Conservation (phyloP, 176 grass and related monocot species). For the Triticum monococcum region DNA sequence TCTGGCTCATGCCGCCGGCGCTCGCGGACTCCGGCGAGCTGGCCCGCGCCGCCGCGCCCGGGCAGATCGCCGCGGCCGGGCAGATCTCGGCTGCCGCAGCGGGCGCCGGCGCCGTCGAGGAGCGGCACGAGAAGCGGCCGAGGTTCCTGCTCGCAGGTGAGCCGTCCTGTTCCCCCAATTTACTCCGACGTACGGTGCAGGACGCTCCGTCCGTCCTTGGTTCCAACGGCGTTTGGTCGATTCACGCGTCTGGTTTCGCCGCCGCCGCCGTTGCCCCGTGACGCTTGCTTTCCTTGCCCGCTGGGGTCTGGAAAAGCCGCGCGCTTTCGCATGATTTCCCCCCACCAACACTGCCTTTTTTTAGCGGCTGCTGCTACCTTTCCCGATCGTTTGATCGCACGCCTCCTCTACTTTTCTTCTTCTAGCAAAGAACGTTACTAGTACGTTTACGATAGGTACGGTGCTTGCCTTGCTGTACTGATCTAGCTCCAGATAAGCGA, state of each 20-base stretch:
- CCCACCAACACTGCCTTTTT: neutral
- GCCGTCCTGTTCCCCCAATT: neutral
- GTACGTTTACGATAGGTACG: slow-evolving; percentile 26
- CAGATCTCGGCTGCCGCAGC: slow-evolving; percentile 47
- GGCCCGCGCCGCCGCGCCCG: neutral
- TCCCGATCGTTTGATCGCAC: neutral
- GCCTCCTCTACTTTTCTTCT: neutral
- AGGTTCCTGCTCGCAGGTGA: slow-evolving; percentile 74
- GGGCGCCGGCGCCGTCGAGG: neutral
- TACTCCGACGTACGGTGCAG: neutral
- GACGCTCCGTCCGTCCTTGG: neutral
- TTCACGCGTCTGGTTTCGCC: neutral
- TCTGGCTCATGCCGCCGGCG: slow-evolving; percentile 50
- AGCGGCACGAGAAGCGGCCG: slow-evolving; percentile 10
- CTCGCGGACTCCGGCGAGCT: slow-evolving; percentile 44
- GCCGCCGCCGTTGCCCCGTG: neutral
- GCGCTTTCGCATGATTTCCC: neutral
- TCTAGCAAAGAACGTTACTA: neutral
- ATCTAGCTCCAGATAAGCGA: slow-evolving; percentile 15
- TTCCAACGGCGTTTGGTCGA: neutral
- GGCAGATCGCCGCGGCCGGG: slow-evolving; percentile 34
- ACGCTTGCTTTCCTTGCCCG: neutral
- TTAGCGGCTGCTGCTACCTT: neutral
- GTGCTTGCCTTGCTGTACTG: slow-evolving; percentile 12
- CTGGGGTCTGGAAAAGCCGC: neutral